Percentiles rank a stretch among this genome's conserved stretches.
phyloP scores from a whole-genome alignment of 2,329 filamentous ascomycete genomes.

The Alternaria brassicae region DNA sequence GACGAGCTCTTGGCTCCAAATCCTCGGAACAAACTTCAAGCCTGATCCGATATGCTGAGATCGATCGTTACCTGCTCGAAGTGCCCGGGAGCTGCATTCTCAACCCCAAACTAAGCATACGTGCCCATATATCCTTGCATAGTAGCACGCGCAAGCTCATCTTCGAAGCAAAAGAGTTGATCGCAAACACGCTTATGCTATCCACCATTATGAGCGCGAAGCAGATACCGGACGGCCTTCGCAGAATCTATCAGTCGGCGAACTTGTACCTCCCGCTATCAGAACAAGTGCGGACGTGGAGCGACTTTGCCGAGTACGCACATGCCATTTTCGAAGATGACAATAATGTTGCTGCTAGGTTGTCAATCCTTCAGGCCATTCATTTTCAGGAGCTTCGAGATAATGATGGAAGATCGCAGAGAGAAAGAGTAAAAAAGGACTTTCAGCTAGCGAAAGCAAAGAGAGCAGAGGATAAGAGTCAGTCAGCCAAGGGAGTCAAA shows the following conservation, averaged over 20 bases:
- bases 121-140: background rate
- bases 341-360: background rate
- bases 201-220: constrained; percentile 12
- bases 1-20: background rate
- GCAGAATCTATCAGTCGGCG: background rate
- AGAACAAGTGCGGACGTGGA: background rate
- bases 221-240: constrained; percentile 5
- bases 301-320: background rate
- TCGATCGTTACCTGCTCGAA: constrained; percentile 8
- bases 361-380: constrained; percentile 14
- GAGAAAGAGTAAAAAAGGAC: background rate
- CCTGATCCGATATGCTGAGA: constrained; percentile 2
- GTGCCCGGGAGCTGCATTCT: constrained; percentile 1
- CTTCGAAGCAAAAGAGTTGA: constrained; percentile 7
- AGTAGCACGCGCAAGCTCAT: constrained; percentile 1
- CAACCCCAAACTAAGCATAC: background rate
- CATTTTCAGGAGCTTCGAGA: constrained; percentile 11
- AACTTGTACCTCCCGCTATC: background rate
- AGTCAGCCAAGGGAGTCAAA: background rate
- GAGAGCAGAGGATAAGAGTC: background rate
- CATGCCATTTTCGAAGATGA: background rate
- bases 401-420: background rate
- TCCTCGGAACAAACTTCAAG: background rate
- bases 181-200: background rate
- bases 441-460: background rate